Evolutionary conservation across 495 filamentous ascomycete species (phyloP).

Genomic region (Halenospora varia): DNA sequence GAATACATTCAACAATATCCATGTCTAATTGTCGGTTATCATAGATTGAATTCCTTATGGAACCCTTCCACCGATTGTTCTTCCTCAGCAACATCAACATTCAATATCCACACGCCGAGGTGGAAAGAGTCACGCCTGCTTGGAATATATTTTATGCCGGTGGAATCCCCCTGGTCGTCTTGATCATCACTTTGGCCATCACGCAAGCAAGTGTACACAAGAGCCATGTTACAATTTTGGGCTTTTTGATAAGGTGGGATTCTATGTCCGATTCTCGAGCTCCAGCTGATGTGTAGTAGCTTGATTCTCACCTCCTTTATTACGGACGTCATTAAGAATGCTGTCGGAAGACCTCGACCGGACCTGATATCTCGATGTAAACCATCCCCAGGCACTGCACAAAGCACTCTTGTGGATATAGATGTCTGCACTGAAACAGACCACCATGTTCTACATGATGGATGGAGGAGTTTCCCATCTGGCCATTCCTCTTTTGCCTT

Average conservation of each 20-base stretch:
- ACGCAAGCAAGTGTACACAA: constrained; percentile 66
- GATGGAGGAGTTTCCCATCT: constrained; percentile 89
- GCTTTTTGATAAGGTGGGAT: constrained; percentile 59
- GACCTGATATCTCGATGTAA: constrained; percentile 88
- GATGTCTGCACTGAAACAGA: constrained; percentile 76
- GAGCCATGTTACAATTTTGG: constrained; percentile 79
- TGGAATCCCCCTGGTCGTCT: constrained; percentile 59
- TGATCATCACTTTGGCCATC: constrained; percentile 61
- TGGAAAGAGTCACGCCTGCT: constrained; percentile 81
- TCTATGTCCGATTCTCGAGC: background rate
- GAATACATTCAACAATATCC: background rate
- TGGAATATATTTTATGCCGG: constrained; percentile 69
- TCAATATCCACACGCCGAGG: constrained; percentile 77
- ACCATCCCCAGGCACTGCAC: constrained; percentile 59
- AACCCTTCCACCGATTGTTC: constrained; percentile 88
- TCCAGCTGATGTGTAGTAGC: constrained; percentile 7
- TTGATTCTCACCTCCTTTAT: constrained; percentile 76
- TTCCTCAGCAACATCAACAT: constrained; percentile 78
- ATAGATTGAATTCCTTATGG: constrained; percentile 65
- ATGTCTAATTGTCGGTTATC: constrained; percentile 2
- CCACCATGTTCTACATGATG: constrained; percentile 80
- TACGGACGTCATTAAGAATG: constrained; percentile 90
- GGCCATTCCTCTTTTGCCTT: constrained; percentile 88
- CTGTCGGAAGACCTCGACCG: constrained; percentile 83
- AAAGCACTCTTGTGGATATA: constrained; percentile 63